Percentiles rank a stretch among this genome's conserved stretches.
These are phyloP conservation scores for Lecanicillium sp. DNA, from an alignment of 2,329 filamentous ascomycete genomes.

Conservation along the genomic window DNA sequence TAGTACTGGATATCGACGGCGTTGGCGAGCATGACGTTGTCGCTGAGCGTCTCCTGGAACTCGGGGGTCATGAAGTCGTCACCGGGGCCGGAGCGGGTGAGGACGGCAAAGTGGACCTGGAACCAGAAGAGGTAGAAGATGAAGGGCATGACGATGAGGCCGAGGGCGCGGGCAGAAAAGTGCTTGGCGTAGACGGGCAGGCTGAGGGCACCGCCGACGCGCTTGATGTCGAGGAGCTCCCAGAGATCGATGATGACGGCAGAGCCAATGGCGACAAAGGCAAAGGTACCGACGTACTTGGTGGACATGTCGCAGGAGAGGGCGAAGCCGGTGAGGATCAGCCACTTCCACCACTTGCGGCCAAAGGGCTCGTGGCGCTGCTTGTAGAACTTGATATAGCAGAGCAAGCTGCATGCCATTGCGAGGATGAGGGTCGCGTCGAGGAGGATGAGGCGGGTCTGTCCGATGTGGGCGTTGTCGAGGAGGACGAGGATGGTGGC, in stretches of 20 bases:
- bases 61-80: slow-evolving; percentile 99
- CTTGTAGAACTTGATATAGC: slow-evolving; percentile 98
- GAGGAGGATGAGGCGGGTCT: slow-evolving; percentile 89
- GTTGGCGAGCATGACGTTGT: slow-evolving; percentile 88
- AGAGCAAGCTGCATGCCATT: slow-evolving; percentile 91
- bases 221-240: slow-evolving; percentile 86
- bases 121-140: slow-evolving; percentile 99
- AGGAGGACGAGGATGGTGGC: slow-evolving; percentile 83
- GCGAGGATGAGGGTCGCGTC: slow-evolving; percentile 91
- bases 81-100: slow-evolving; percentile 82
- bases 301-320: slow-evolving; percentile 97
- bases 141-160: slow-evolving; percentile 85
- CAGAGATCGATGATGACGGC: slow-evolving; percentile 92
- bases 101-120: slow-evolving; percentile 94
- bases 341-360: slow-evolving; percentile 99
- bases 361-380: slow-evolving; percentile 81
- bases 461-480: slow-evolving; percentile 95
- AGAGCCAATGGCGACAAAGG: slow-evolving; percentile 93
- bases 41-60: slow-evolving; percentile 94
- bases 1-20: slow-evolving; percentile 84
- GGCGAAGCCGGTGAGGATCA: slow-evolving; percentile 87
- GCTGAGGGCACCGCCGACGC: slow-evolving; percentile 71
- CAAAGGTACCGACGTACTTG: slow-evolving; percentile 96
- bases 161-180: slow-evolving; percentile 79
- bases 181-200: slow-evolving; percentile 81